A percentile compares a stretch with the other conserved stretches of the same genome.
Evolutionary conservation across 306 rosid genomes (phyloP).

Genomic region (Gastrolobium bilobum): DNA sequence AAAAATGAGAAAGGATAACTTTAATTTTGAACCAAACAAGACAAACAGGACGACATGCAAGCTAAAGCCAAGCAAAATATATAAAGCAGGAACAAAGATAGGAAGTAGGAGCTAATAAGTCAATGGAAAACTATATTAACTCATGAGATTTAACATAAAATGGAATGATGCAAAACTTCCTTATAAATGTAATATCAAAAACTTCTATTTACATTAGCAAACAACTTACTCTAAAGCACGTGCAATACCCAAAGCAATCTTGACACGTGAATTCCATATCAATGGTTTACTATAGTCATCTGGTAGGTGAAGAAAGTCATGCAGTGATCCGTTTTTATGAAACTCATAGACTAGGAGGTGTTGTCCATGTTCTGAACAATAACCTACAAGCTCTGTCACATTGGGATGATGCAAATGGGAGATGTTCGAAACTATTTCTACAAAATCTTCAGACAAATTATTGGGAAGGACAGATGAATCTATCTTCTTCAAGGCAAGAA

Average conservation of each 20-base stretch:
- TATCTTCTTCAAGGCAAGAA: slow-evolving; percentile 94
- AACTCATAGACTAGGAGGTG: slow-evolving; percentile 88
- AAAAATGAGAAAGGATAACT: slow-evolving; percentile 1
- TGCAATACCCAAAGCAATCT: slow-evolving; percentile 96
- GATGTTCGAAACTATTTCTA: slow-evolving; percentile 74
- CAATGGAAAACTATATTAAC: slow-evolving; percentile 7
- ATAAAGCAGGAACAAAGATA: slow-evolving; percentile 9
- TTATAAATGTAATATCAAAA: slow-evolving; percentile 28
- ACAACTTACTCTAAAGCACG: slow-evolving; percentile 92
- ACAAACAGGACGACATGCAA: slow-evolving; percentile 27
- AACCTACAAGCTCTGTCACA: slow-evolving; percentile 92
- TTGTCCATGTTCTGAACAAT: slow-evolving; percentile 97
- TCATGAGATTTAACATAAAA: not conserved
- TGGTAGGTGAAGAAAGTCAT: slow-evolving; percentile 87
- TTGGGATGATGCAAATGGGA: slow-evolving; percentile 89
- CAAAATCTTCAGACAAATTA: slow-evolving; percentile 69
- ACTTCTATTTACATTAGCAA: slow-evolving; percentile 25
- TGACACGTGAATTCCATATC: slow-evolving; percentile 97
- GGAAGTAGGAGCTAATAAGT: slow-evolving; percentile 2
- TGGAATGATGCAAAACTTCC: slow-evolving; percentile 23
- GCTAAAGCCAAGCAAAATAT: slow-evolving; percentile 17
- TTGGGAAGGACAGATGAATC: slow-evolving; percentile 79
- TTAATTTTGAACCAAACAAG: slow-evolving; percentile 22
- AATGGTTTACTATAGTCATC: slow-evolving; percentile 90
- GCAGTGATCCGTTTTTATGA: slow-evolving; percentile 88